Conservation (phyloP, 257 asterid species). For the Nicotiana knightiana region DNA sequence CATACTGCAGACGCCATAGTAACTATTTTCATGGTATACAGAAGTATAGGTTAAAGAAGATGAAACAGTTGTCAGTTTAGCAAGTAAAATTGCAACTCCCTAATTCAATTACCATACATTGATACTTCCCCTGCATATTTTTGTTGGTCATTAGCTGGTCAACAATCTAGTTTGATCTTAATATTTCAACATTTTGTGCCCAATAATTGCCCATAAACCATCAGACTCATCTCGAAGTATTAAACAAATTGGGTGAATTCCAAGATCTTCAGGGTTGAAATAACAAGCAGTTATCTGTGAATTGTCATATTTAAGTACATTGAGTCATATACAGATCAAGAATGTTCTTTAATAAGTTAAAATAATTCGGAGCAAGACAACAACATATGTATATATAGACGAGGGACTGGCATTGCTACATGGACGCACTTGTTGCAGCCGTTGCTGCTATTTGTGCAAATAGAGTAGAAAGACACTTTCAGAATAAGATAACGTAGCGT, state of each 20-base stretch:
- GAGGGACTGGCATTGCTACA: constrained; percentile 10
- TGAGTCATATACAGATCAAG: neutral
- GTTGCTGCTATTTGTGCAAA: neutral
- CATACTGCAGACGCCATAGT: neutral
- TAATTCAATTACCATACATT: neutral
- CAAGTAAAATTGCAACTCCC: neutral
- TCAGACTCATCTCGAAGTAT: neutral
- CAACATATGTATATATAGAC: neutral
- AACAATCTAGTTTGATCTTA: too few relatives aligned
- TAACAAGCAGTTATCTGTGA: neutral
- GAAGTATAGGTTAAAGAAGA: too few relatives aligned
- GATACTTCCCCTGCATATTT: neutral
- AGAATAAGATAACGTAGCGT: neutral
- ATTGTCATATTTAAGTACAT: neutral
- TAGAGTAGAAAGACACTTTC: neutral
- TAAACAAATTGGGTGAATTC: neutral
- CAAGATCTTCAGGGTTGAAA: neutral
- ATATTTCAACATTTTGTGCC: too few relatives aligned
- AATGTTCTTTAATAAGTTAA: neutral
- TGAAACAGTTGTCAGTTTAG: neutral
- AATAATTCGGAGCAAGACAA: neutral
- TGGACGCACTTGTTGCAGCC: constrained; percentile 16
- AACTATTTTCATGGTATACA: neutral
- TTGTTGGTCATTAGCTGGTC: neutral
- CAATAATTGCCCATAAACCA: too few relatives aligned